phyloP scores from a whole-genome alignment of 306 rosid genomes.

The Prinsepia uniflora region DNA sequence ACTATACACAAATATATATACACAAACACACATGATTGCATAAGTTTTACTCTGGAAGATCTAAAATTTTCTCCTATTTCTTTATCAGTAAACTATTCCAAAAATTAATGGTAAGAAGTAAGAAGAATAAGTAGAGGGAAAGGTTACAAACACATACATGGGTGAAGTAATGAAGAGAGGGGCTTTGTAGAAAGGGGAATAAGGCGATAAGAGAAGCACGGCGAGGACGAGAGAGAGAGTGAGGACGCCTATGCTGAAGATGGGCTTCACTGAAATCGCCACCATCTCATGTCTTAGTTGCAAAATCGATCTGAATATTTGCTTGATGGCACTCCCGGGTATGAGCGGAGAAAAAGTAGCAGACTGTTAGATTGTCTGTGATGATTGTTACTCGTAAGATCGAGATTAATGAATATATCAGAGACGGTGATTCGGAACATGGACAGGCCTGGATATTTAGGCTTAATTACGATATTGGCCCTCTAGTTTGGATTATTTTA shows the following conservation, averaged over 20 bases:
- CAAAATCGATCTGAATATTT: background rate
- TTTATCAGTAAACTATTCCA: background rate
- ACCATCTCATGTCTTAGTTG: conserved; percentile 38
- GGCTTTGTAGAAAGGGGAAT: conserved; percentile 33
- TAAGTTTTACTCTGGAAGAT: background rate
- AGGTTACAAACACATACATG: conserved; percentile 30
- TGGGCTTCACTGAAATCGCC: conserved; percentile 60
- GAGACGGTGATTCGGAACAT: background rate
- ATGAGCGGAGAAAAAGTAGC: background rate
- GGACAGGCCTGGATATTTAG: background rate
- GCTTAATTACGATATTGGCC: no score
- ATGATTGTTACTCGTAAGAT: background rate
- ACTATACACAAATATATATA: background rate
- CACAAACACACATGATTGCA: background rate
- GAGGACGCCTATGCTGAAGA: conserved; percentile 41
- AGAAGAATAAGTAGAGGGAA: background rate
- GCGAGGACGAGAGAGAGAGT: conserved; percentile 44
- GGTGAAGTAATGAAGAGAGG: conserved; percentile 28
- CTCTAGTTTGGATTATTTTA: no score
- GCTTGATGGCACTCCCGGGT: background rate
- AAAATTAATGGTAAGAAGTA: background rate
- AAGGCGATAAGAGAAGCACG: conserved; percentile 44
- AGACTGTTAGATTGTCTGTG: background rate
- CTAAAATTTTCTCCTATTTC: background rate
- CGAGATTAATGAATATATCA: background rate